Percentiles rank a stretch among this genome's conserved stretches.
Conservation (phyloP, 2,329 filamentous ascomycete genomes). For the Berkeleyomyces rouxiae region DNA sequence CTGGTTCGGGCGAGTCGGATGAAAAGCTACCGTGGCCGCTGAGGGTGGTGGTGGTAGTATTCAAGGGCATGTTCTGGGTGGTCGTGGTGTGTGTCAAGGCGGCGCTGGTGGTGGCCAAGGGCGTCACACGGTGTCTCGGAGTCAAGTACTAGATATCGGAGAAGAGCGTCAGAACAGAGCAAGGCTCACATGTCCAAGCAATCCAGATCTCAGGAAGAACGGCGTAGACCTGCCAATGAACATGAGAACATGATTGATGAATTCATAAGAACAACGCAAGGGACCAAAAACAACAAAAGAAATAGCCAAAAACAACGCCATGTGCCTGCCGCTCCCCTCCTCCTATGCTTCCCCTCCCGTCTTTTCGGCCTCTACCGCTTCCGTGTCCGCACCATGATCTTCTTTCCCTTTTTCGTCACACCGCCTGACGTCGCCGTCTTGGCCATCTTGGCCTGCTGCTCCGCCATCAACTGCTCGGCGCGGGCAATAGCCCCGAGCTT, state of each 20-base stretch:
- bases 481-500: slow-evolving; percentile 37
- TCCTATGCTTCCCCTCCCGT: not conserved
- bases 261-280: not conserved
- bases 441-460: slow-evolving; percentile 46
- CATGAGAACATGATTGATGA: slow-evolving; percentile 1
- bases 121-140: slow-evolving; percentile 34
- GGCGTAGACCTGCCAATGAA: not conserved
- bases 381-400: slow-evolving; percentile 44
- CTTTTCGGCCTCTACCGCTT: slow-evolving; percentile 31
- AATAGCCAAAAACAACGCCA: slow-evolving; percentile 14
- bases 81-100: slow-evolving; percentile 39
- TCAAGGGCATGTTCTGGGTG: slow-evolving; percentile 43
- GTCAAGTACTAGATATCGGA: slow-evolving; percentile 7
- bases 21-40: slow-evolving; percentile 32
- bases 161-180: not conserved
- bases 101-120: slow-evolving; percentile 31
- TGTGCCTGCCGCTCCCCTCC: not conserved
- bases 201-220: not conserved
- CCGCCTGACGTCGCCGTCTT: slow-evolving; percentile 46
- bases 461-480: slow-evolving; percentile 39
- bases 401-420: slow-evolving; percentile 41
- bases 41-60: slow-evolving; percentile 33
- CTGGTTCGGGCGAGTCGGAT: slow-evolving; percentile 13
- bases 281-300: slow-evolving; percentile 1
- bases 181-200: not conserved